Percentiles rank a stretch among this genome's conserved stretches.
Conservation (phyloP, 1,284 basidiomycete species). For the Neolentinus lepideus region DNA sequence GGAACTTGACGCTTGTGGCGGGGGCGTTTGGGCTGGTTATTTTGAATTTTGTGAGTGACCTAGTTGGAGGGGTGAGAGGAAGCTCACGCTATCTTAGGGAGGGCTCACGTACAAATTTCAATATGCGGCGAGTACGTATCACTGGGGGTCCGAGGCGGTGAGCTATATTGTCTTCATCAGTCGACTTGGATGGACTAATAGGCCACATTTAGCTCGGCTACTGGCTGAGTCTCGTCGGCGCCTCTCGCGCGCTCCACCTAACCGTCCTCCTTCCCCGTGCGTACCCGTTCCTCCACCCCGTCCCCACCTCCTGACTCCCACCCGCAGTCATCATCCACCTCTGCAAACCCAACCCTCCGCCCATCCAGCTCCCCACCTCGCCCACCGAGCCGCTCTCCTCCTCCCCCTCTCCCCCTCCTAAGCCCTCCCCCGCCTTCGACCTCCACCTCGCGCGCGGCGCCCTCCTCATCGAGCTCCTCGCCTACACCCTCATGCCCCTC, state of each 20-base stretch:
- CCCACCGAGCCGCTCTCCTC: slow-evolving; percentile 25
- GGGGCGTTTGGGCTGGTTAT: slow-evolving; percentile 46
- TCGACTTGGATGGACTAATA: neutral
- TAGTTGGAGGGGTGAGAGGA: neutral
- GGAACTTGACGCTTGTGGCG: slow-evolving; percentile 60
- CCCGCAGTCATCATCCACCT: slow-evolving; percentile 45
- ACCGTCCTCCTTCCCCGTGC: slow-evolving; percentile 62
- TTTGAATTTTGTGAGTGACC: slow-evolving; percentile 45
- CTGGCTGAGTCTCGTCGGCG: slow-evolving; percentile 60
- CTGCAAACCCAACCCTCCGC: slow-evolving; percentile 32
- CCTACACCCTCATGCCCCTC: slow-evolving; percentile 44
- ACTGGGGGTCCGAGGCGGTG: slow-evolving; percentile 71
- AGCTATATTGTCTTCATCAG: slow-evolving; percentile 13
- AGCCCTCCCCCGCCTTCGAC: slow-evolving; percentile 41
- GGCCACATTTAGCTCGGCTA: slow-evolving; percentile 56
- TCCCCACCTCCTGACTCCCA: neutral
- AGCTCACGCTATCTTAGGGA: slow-evolving; percentile 36
- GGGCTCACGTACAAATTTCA: slow-evolving; percentile 61
- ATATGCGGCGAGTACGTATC: slow-evolving; percentile 58
- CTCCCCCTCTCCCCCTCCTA: neutral
- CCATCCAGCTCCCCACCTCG: slow-evolving; percentile 26
- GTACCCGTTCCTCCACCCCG: slow-evolving; percentile 15
- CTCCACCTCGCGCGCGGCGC: slow-evolving; percentile 53
- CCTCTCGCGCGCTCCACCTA: slow-evolving; percentile 53
- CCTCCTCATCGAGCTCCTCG: slow-evolving; percentile 47